Base-by-base conservation (phyloP, 768 basidiomycete genomes). In the Podaxis mareebaensis region DNA sequence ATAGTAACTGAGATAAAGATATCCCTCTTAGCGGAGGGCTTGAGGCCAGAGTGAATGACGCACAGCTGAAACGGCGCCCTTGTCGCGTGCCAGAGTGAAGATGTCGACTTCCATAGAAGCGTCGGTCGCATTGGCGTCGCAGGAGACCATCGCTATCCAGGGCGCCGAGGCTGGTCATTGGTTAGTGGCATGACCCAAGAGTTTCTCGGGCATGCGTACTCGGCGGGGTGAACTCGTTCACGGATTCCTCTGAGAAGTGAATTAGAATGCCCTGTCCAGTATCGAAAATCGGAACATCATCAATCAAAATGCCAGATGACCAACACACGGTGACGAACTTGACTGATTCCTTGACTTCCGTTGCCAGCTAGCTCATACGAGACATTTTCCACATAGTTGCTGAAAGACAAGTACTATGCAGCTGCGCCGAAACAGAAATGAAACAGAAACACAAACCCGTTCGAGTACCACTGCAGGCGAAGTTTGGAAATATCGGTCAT, bases 81-180 rank as follows among this genome's bases (percentile, higher is more conserved):
- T 80, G 65, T 90, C 85, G 46, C 83, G 79, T 22, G 92, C 93
- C 46, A 93, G 79, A 0, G 92, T 93, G 74, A 97, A 94, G 58
- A 96, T 83, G 72, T 97, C 95, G 53, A 78, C 73, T 2, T 83
- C 78, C 68, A 78, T 71, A 1, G 87, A 86, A 3, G 84, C 78
- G 64, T 83, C 76, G 15, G 92, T 92, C 17, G 88, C 81, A 72
- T 95, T 95, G 61, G 72, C 70, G 70, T 96, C 94, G 73, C 95
- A 96, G 3, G 87, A 83, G 54, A 97, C 84, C 66, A 95, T 81
- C 12, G 95, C 95, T 68, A 97, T 91, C 94, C 95, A 97, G 3
- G 95, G 93, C 0, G 94, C 92, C 4, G 77, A 79, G 2, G 91
- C 90, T 84, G 71, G 39, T 63, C 68, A 70, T 28, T 15, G 2